Base-by-base conservation (phyloP, 768 basidiomycete species). In the Filobasidium floriforme region DNA sequence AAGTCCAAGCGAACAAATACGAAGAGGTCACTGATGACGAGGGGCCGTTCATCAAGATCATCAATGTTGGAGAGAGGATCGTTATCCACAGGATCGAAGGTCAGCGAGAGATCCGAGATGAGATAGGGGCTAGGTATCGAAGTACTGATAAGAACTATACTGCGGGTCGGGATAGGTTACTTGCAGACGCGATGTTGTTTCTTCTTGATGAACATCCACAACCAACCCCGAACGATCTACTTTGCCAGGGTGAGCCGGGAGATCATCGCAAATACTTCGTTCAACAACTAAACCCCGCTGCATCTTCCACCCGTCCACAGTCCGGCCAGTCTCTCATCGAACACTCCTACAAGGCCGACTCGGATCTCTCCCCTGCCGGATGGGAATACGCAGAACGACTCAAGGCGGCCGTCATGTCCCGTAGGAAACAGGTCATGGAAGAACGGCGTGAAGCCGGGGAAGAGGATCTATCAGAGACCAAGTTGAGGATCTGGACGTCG, bases 201-300 rank as follows among this genome's bases (percentile, higher is more conserved):
- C 83, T 98, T 96, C 83, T 82, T 99, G 54, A 98, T 98, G 96
- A 99, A 99, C 77, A 97, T 99, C 59, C 94, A 99, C 80, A 97
- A 92, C 73, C 83, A 84, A 69, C 89, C 87, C 75, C 84, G 94
- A 24, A 92, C 88, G 57, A 99, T 99, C 69, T 98, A 93, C 79
- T 97, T 99, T 80, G 94, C 94, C 5, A 82, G 94, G 46, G 93
- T 96, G 75, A 68, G 89, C 77, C 3, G 44, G 22, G 32, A 37
- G 4, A 9, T 61, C 22, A 14, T 28, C n/a, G 24, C 9, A 43
- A 37, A 37, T 37, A 37, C 32, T 37, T 37, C n/a, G n/a, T n/a
- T n/a, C 32, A 37, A 37, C 32, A 4, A 37, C 32, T 37, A 37
- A 59, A 41, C 14, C 49, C 6, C 37, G n/a, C 46, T 65, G 28